Conservation (phyloP, 345 rosid genomes). For the Acer saccharum region DNA sequence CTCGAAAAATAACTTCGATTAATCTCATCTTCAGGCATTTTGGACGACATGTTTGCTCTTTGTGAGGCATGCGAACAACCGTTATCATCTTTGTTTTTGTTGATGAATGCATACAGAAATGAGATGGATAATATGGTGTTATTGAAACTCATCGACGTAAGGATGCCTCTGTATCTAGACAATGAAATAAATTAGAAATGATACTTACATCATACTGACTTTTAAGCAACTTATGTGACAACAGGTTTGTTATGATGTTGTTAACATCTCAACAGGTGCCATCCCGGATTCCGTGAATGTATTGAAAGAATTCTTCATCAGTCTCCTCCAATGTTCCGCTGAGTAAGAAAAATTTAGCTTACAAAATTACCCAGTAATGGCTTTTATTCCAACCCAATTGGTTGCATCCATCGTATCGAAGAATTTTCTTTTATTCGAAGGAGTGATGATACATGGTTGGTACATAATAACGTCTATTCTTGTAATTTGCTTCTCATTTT, state of each 20-base stretch:
- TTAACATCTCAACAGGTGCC: slow-evolving; percentile 32
- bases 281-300: slow-evolving; percentile 31
- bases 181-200: neutral
- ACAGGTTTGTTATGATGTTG: neutral
- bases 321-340: slow-evolving; percentile 33
- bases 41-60: slow-evolving; percentile 43
- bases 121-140: slow-evolving; percentile 30
- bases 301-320: slow-evolving; percentile 29
- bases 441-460: too few species aligned
- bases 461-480: too few species aligned
- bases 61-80: slow-evolving; percentile 32
- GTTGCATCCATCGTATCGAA: too few species aligned
- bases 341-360: slow-evolving; percentile 24
- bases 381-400: too few species aligned
- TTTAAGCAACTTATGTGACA: too few species aligned
- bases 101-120: slow-evolving; percentile 32
- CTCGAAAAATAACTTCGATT: neutral
- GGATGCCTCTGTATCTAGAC: neutral
- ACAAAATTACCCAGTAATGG: too few species aligned
- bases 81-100: slow-evolving; percentile 35
- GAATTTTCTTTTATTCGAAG: too few species aligned
- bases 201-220: neutral
- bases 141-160: slow-evolving; percentile 36
- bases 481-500: too few species aligned
- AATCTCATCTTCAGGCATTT: slow-evolving; percentile 28